Evolutionary conservation across 345 rosid species (phyloP), one percentile per base, ranked within the genome.

Genomic region (Euphorbia tirucalli): DNA sequence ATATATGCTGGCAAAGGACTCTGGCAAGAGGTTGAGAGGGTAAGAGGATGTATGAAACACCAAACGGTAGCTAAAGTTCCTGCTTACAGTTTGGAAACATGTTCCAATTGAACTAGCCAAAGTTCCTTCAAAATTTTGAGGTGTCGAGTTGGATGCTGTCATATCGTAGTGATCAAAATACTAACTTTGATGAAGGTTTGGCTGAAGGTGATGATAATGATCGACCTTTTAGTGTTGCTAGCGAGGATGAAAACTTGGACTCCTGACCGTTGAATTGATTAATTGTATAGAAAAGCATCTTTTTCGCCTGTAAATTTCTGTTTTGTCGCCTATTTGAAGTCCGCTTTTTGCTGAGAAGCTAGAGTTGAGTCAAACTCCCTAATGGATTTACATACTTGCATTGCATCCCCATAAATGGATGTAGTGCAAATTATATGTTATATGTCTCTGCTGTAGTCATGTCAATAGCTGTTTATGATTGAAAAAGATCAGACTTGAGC

Each of bases 11-110:
- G 68, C 11, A 86, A 69, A 76, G 92, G 88, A 61, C 70, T 90
- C 83, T 93, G 98, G 98, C 64, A 67, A 44, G 92, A 88, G 68
- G 98, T 92, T 77, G 97, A 87, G 78, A 85, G 80, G 60, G 73
- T 90, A 15, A 90, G 97, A 80, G 75, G 78, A 64, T 32, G 82
- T 57, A 85, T 92, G 92, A 92, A 84, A 83, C 74, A 75, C 22
- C 84, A 71, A 64, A 83, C 69, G 28, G 79, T 90, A 35, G 81
- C 76, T 37, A 94, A 92, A 83, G n/a, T 78, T 73, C 93, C 89
- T 73, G 96, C 84, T 13, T 92, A 85, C 78, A 92, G 94, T 75
- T 83, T 72, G 81, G 71, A 89, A 30, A 74, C 83, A 1, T 59
- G 56, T 37, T 78, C 70, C 25, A 71, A 79, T 25, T 77, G 76